Base-by-base conservation (phyloP, 257 asterid genomes). In the Solanum piurae region DNA sequence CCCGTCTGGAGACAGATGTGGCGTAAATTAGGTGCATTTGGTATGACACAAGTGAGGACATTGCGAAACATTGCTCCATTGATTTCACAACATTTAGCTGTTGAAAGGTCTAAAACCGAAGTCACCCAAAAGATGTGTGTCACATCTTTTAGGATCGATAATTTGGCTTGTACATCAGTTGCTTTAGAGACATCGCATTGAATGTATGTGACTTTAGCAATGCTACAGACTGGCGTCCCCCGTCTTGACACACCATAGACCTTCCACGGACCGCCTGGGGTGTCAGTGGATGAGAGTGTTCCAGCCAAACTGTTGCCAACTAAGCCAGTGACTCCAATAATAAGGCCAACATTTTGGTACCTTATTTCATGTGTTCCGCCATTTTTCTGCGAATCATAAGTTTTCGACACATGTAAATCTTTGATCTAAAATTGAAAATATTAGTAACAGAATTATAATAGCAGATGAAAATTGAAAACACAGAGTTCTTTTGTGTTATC, bases 251-350 rank as follows among this genome's bases (percentile, higher is more conserved):
- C 91, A 23, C 99, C 99, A 46, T 97, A 95, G 37, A 97, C 98
- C 93, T 95, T 97, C 98, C 99, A 97, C 0, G 98, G 99, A 46
- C 99, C 98, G 37, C 99, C 98, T 12, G 99, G 98, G n/a, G 99
- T 97, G 91, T 95, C 98, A 68, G 98, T 27, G 76, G 96, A 98
- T 27, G 98, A 98, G 36, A 96, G 95, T 88, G 94, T 94, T 95
- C 93, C 98, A 86, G 98, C 96, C 84, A 96, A 92, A 91, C 98
- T 96, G 92, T 93, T 94, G 87, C 99, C 98, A 6, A 97, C 98
- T 86, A 95, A 92, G 23, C 98, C 98, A 5, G 98, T 95, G 9
- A 95, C 99, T 31, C 98, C 98, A 34, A 97, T 62, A 21, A 97
- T 89, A 7, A 97, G 92, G 27, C 94, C 99, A 55, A 95, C 98